Evolutionary conservation across 2,329 filamentous ascomycete genomes (phyloP).

Genomic region (Sporothrix sp.): DNA sequence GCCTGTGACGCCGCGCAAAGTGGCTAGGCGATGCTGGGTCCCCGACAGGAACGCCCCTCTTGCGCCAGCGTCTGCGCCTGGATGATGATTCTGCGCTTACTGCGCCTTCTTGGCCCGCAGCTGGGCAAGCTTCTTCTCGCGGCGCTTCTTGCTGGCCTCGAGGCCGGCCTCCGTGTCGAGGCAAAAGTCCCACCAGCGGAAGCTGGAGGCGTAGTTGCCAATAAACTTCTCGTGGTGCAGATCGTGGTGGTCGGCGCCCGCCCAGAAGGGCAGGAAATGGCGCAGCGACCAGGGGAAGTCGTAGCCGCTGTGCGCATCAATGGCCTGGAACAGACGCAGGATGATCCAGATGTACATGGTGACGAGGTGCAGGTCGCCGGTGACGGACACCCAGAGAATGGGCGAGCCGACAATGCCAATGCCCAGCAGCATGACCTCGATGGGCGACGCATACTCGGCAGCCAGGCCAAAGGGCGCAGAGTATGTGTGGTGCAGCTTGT

Average conservation of each 20-base stretch:
- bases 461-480: slow-evolving; percentile 93
- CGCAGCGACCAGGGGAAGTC: slow-evolving; percentile 97
- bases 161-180: slow-evolving; percentile 89
- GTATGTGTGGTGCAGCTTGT: slow-evolving; percentile 99
- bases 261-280: slow-evolving; percentile 92
- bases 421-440: slow-evolving; percentile 91
- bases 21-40: background rate
- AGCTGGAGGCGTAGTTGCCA: slow-evolving; percentile 94
- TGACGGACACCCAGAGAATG: slow-evolving; percentile 73
- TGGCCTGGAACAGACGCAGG: slow-evolving; percentile 88
- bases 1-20: background rate
- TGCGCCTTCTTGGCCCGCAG: slow-evolving; percentile 60
- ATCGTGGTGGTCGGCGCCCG: slow-evolving; percentile 92
- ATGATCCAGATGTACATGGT: slow-evolving; percentile 98
- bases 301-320: slow-evolving; percentile 95
- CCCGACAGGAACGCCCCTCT: too few relatives aligned
- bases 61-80: too few relatives aligned
- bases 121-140: slow-evolving; percentile 63
- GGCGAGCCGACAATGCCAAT: slow-evolving; percentile 76
- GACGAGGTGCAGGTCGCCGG: slow-evolving; percentile 80
- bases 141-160: slow-evolving; percentile 73
- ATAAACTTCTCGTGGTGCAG: slow-evolving; percentile 97
- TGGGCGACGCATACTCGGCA: slow-evolving; percentile 94
- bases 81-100: slow-evolving; percentile 31
- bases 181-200: slow-evolving; percentile 96